phyloP scores from a whole-genome alignment of 768 basidiomycete species.

The Melanogaster broomeanus region DNA sequence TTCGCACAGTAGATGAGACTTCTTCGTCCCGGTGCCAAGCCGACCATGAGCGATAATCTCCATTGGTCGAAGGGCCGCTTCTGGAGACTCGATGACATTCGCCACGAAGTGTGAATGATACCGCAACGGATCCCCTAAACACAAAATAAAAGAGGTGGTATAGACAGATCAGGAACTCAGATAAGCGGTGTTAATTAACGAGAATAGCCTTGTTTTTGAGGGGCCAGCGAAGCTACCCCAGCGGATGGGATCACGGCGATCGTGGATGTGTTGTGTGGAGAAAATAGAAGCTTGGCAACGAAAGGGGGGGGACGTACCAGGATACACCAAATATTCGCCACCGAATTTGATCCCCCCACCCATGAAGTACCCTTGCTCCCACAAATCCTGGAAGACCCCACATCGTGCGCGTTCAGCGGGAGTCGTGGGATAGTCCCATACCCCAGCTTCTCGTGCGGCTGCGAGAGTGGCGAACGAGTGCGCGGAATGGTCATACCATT shows the following conservation, averaged over 20 bases:
- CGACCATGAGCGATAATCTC: slow-evolving; percentile 96
- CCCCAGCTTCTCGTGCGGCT: slow-evolving; percentile 60
- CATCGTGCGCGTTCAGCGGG: slow-evolving; percentile 72
- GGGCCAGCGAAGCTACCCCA: neutral
- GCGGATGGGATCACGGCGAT: neutral
- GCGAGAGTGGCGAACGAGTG: slow-evolving; percentile 55
- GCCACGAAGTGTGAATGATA: slow-evolving; percentile 97
- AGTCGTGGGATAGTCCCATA: slow-evolving; percentile 77
- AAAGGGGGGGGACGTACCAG: slow-evolving; percentile 54
- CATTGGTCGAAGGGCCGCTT: slow-evolving; percentile 71
- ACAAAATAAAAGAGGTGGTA: slow-evolving; percentile 1
- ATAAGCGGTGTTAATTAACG: neutral
- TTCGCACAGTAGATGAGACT: slow-evolving; percentile 87
- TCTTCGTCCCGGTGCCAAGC: slow-evolving; percentile 95
- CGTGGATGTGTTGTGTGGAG: neutral
- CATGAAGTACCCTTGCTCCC: slow-evolving; percentile 85
- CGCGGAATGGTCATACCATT: slow-evolving; percentile 63
- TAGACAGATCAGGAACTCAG: slow-evolving; percentile 6
- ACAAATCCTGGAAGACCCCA: slow-evolving; percentile 76
- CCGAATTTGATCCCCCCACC: slow-evolving; percentile 93
- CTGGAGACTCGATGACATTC: slow-evolving; percentile 70
- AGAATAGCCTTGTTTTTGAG: slow-evolving; percentile 2
- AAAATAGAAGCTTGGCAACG: neutral
- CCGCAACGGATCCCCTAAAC: slow-evolving; percentile 84
- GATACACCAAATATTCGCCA: slow-evolving; percentile 95